Base-by-base conservation (phyloP, 345 rosid species). In the Pistacia integerrima region DNA sequence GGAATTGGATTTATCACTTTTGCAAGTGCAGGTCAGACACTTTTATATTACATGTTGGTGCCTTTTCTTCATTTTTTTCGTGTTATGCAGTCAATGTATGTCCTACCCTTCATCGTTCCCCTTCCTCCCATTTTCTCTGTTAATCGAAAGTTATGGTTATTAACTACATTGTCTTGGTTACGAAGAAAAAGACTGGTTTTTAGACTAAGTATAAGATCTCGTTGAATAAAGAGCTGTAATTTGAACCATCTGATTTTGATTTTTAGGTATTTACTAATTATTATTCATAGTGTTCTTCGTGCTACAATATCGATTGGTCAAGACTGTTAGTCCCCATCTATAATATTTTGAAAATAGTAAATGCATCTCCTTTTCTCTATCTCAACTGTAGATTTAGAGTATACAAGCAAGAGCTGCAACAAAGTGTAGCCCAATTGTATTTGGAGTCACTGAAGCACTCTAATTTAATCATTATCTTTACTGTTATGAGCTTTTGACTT, bases 1-100 rank as follows among this genome's bases (percentile, higher is more conserved):
- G 99, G 98, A 76, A 97, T 97, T 79, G 98, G 99, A 48, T 97
- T 94, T 77, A 89, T 97, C 72, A 97, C 99, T 76, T 97, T 87
- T 74, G 85, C 92, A 63, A 91, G 78, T 77, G 85, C 97, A 83
- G 99, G 99, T 97, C 9, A 71, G 91, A 62, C 74, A 38, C 18
- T 69, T 69, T 11, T 58, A 62, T 20, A 36, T 36, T 36, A 18
- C 70, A 62, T 8, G 28, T 22, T 56, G 60, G 68, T 69, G 30
- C 25, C 44, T 41, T 77, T 28, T 17, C 41, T 73, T 55, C 67
- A 74, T 52, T 55, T 66, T 66, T 73, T 33, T 33, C 55, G 46
- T 60, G 38, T 64, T 57, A 2, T 38, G 1, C 22, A n/a, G 36
- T 56, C 51, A 44, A 68, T 35, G 14, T 33, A 49, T 12, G 0